These are phyloP conservation scores for Datura wrightii DNA, from an alignment of 257 asterid genomes.

Conservation along the genomic window DNA sequence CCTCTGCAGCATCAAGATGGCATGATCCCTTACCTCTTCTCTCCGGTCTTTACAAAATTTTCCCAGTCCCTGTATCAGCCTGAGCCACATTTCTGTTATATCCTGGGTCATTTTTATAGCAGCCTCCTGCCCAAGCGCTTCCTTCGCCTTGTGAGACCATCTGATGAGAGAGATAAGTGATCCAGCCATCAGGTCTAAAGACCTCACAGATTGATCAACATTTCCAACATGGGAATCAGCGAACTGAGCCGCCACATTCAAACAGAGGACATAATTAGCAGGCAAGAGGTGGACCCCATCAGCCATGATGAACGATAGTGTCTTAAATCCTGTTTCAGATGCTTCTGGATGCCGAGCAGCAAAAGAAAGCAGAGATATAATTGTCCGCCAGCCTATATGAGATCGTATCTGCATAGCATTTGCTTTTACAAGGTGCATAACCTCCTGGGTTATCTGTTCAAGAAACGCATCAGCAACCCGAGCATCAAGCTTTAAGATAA, in stretches of 20 bases:
- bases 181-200: constrained; percentile 87
- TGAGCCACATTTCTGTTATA: constrained; percentile 92
- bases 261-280: constrained; percentile 77
- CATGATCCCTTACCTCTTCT: constrained; percentile 88
- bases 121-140: constrained; percentile 69
- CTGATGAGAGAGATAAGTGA: constrained; percentile 68
- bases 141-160: constrained; percentile 73
- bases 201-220: constrained; percentile 69
- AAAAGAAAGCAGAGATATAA: constrained; percentile 78
- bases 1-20: constrained; percentile 64
- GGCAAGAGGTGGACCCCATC: constrained; percentile 85
- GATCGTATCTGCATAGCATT: constrained; percentile 91
- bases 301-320: constrained; percentile 76
- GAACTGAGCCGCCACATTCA: constrained; percentile 83
- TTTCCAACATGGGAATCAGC: constrained; percentile 86
- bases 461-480: constrained; percentile 95
- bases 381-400: constrained; percentile 88
- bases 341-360: constrained; percentile 97
- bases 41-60: constrained; percentile 77
- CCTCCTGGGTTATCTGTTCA: constrained; percentile 89
- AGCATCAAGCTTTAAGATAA: constrained; percentile 86
- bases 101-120: constrained; percentile 71
- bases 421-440: constrained; percentile 84
- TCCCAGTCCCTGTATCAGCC: constrained; percentile 79
- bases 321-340: constrained; percentile 84